A percentile compares a stretch with the other conserved stretches of the same genome.
Conservation (phyloP, 176 grass and related monocot genomes). For the Poa annua region DNA sequence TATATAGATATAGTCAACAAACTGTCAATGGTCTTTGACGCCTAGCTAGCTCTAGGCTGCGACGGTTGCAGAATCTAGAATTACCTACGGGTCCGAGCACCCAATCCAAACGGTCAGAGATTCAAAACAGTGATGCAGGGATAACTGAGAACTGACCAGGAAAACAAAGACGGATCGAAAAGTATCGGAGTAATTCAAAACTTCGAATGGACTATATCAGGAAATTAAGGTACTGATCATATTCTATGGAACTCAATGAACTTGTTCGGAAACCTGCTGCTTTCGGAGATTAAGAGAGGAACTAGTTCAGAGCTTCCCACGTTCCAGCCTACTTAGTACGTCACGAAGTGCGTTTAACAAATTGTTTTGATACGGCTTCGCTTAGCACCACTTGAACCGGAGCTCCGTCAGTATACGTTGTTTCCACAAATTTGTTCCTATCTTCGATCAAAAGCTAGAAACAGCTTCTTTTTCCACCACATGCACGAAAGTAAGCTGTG, state of each 20-base stretch:
- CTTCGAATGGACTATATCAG: conserved; percentile 11
- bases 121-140: not conserved
- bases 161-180: conserved; percentile 28
- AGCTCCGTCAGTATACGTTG: not conserved
- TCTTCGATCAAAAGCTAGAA: conserved; percentile 31
- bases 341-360: not conserved
- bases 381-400: not conserved
- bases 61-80: conserved; percentile 8
- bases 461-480: too few relatives aligned
- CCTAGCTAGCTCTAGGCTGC: not conserved
- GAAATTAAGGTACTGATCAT: conserved; percentile 20
- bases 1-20: not conserved
- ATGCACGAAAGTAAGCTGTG: not conserved
- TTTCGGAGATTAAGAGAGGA: not conserved
- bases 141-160: not conserved
- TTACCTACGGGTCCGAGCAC: conserved; percentile 8
- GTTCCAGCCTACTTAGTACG: not conserved
- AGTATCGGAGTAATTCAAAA: conserved; percentile 15
- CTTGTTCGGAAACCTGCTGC: conserved; percentile 18
- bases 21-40: not conserved
- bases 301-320: too few relatives aligned
- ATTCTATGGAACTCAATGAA: not conserved
- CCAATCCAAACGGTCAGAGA: not conserved
- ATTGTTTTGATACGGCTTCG: not conserved
- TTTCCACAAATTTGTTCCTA: not conserved